These are phyloP conservation scores for Boletus subparvulus DNA, from an alignment of 768 basidiomycete species.

Conservation along the genomic window DNA sequence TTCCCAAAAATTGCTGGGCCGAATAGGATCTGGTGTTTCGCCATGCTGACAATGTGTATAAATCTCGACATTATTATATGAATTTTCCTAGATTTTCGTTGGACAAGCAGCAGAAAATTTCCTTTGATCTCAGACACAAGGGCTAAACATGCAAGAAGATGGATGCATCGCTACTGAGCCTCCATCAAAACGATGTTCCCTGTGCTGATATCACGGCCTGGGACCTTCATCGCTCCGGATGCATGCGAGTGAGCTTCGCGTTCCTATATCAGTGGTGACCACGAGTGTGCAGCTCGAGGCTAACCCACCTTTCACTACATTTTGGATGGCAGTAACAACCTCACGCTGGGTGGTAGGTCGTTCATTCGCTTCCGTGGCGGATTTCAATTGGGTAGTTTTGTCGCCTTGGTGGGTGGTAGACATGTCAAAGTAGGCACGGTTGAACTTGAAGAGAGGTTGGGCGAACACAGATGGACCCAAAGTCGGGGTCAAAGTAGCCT, in stretches of 20 bases:
- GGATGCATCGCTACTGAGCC: neutral
- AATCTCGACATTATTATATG: too few species aligned
- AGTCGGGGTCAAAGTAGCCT: too few species aligned
- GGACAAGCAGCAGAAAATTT: too few species aligned
- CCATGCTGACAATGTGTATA: too few species aligned
- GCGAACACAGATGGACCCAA: too few species aligned
- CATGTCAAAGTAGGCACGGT: neutral
- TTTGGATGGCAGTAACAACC: neutral
- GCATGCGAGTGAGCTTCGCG: neutral
- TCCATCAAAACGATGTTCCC: neutral
- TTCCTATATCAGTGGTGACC: neutral
- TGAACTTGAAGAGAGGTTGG: too few species aligned
- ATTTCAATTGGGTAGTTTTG: neutral
- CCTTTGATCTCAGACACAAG: too few species aligned
- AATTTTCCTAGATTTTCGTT: too few species aligned
- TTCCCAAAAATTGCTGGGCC: too few species aligned
- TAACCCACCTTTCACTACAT: neutral
- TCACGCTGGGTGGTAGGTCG: neutral
- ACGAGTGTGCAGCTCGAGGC: neutral
- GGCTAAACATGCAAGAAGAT: neutral
- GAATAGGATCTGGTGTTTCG: too few species aligned
- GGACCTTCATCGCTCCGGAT: neutral
- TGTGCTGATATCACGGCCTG: neutral
- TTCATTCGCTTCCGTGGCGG: neutral
- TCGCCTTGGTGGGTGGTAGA: neutral